Percentiles rank a stretch among this genome's conserved stretches.
Conservation (phyloP, 192 early-diverging fungal species). For the Jimgerdemannia flammicorona region DNA sequence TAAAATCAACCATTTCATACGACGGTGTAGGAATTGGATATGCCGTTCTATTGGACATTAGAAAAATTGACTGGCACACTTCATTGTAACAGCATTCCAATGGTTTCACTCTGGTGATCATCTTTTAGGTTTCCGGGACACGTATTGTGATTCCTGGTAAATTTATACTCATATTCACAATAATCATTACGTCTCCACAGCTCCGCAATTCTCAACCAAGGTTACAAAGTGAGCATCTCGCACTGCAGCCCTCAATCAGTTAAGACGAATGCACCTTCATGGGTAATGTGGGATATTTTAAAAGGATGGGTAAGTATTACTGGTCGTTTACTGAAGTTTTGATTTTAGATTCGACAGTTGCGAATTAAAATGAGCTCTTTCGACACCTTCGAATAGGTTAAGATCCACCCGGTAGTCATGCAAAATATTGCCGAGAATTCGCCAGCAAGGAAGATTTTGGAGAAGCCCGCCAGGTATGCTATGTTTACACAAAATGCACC, state of each 20-base stretch:
- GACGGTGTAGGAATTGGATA: constrained; percentile 47
- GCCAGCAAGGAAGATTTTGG: constrained; percentile 66
- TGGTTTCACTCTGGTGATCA: constrained; percentile 58
- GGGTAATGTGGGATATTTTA: constrained; percentile 92
- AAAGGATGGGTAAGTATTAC: constrained; percentile 50
- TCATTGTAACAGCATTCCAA: constrained; percentile 69
- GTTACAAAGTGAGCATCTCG: constrained; percentile 82
- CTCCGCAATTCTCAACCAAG: constrained; percentile 90
- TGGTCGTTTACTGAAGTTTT: too few species aligned
- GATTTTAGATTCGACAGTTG: too few species aligned
- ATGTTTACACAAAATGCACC: background rate
- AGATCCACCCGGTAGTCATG: constrained; percentile 62
- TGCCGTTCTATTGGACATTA: constrained; percentile 82
- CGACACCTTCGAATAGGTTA: constrained; percentile 32
- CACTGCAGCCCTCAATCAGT: constrained; percentile 78
- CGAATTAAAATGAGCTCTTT: too few species aligned
- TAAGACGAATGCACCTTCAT: constrained; percentile 89
- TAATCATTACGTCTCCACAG: constrained; percentile 26
- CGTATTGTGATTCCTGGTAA: background rate
- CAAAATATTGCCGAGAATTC: constrained; percentile 64
- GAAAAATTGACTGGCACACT: constrained; percentile 64
- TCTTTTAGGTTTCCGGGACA: background rate
- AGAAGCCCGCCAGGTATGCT: constrained; percentile 31
- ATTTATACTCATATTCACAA: background rate
- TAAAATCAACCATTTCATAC: constrained; percentile 4